Evolutionary conservation across 2,329 filamentous ascomycete genomes (phyloP), one percentile per base, ranked within the genome.

Genomic region (Elsinoe perseae): DNA sequence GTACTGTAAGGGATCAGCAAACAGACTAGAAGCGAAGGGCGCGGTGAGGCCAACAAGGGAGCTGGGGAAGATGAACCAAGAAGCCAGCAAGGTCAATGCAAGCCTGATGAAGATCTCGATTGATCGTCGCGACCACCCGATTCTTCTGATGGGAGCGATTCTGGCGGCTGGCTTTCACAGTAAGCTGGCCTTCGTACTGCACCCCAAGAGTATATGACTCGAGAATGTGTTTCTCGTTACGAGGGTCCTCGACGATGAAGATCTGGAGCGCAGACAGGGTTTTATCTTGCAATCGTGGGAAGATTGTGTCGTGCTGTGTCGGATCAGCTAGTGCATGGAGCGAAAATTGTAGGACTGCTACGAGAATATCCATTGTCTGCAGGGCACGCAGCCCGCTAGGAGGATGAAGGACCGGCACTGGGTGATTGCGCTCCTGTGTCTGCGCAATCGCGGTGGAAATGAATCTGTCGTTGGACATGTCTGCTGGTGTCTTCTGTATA

Each of bases 141-240:
- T 21, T 44, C 21, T 44, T 44, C 20, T 10, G 18, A n/a, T 44
- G 4, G 10, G 21, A 12, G 12, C n/a, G 18, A 12, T 21, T 12
- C 23, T 12, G 12, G 14, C 25, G 40, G 5, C 14, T 12, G 8
- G 20, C 40, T 12, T 44, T 25, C 20, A 44, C 8, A 3, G 12
- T n/a, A 10, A 44, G n/a, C 2, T 18, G 34, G 14, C 56, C 23
- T 4, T 52, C 54, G 55, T 75, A 75, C n/a, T 69, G 68, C 60
- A 77, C 74, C 2, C 67, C 68, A 56, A 76, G 75, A 1, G 69
- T 73, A 59, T 76, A 77, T 4, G 67, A 66, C 61, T 77, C 75
- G 6, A 76, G 46, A 14, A 75, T 66, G 0, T 62, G 50, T 23
- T 68, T 59, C 18, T 66, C 65, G 48, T 72, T 64, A 23, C 70